Evolutionary conservation across 805 yeast genomes (phyloP).

Genomic region (Dipodascus geniculatus): DNA sequence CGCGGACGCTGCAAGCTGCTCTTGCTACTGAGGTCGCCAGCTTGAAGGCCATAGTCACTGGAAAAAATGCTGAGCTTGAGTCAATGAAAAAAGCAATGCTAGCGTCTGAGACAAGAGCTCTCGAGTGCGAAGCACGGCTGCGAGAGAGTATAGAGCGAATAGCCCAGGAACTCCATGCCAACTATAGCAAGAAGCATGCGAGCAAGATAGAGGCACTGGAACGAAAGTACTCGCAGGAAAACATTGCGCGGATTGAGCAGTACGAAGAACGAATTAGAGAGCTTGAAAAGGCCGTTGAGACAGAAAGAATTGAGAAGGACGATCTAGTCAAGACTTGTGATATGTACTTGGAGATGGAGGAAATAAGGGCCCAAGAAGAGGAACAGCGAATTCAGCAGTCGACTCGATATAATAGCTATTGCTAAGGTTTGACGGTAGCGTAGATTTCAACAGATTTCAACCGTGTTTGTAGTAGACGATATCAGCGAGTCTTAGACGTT

Average conservation of each 20-base stretch:
- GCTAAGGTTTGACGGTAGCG: no score
- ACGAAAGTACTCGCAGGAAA: slow-evolving; percentile 5
- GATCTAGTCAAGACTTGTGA: slow-evolving; percentile 45
- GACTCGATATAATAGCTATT: neutral
- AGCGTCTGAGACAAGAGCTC: slow-evolving; percentile 7
- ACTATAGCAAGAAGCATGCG: slow-evolving; percentile 68
- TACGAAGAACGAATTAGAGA: slow-evolving; percentile 34
- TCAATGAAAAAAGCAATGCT: slow-evolving; percentile 7
- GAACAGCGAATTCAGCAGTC: neutral
- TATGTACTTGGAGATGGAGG: slow-evolving; percentile 13
- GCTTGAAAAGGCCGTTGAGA: slow-evolving; percentile 37
- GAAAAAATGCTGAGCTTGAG: slow-evolving; percentile 12
- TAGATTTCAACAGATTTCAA: no score
- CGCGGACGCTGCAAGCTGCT: neutral
- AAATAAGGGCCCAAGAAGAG: slow-evolving; percentile 2
- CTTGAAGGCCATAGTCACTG: slow-evolving; percentile 11
- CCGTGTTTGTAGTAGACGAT: no score
- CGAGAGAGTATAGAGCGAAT: slow-evolving; percentile 6
- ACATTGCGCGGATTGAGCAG: slow-evolving; percentile 26
- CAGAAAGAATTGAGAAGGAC: slow-evolving; percentile 46
- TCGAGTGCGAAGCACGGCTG: slow-evolving; percentile 4
- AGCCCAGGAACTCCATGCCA: slow-evolving; percentile 46
- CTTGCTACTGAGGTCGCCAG: slow-evolving; percentile 8
- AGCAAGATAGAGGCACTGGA: slow-evolving; percentile 53
- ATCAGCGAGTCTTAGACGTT: neutral